Conservation (phyloP, 176 grass and related monocot genomes). For the Pontederia paniculata region DNA sequence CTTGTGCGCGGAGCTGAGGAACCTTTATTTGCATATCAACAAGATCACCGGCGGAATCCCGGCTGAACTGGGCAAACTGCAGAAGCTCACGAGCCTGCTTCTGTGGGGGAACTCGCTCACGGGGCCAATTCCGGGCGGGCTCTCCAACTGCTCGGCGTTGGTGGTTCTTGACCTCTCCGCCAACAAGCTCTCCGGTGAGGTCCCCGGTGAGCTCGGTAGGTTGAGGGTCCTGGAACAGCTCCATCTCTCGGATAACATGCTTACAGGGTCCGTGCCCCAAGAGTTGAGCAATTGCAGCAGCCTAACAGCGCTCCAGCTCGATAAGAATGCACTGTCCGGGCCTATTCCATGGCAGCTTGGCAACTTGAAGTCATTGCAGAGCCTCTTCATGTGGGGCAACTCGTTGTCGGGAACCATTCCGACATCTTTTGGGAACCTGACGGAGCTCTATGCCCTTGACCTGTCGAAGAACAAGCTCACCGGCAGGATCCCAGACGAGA, state of each 20-base stretch:
- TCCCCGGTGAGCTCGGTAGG: slow-evolving; percentile 29
- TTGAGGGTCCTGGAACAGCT: slow-evolving; percentile 61
- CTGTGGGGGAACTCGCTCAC: slow-evolving; percentile 20
- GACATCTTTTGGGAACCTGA: slow-evolving; percentile 19
- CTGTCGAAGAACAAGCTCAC: slow-evolving; percentile 12
- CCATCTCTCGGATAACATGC: slow-evolving; percentile 27
- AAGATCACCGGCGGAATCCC: slow-evolving; percentile 58
- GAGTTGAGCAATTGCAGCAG: slow-evolving; percentile 39
- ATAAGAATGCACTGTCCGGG: slow-evolving; percentile 17
- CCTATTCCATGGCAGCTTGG: slow-evolving; percentile 22
- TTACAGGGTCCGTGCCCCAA: slow-evolving; percentile 14
- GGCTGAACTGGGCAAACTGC: slow-evolving; percentile 15
- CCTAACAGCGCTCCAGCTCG: slow-evolving; percentile 13
- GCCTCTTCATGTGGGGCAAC: slow-evolving; percentile 15
- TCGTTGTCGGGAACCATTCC: slow-evolving; percentile 26
- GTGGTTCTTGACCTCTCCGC: slow-evolving; percentile 8
- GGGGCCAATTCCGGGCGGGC: slow-evolving; percentile 24
- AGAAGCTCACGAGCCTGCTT: slow-evolving; percentile 14
- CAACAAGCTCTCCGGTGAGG: slow-evolving; percentile 27
- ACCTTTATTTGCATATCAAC: slow-evolving; percentile 86
- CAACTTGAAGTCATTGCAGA: slow-evolving; percentile 20
- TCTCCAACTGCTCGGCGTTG: slow-evolving; percentile 28
- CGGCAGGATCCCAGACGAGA: slow-evolving; percentile 27
- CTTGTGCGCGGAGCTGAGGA: slow-evolving; percentile 60
- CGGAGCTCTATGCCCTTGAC: background rate